Evolutionary conservation across 768 basidiomycete genomes (phyloP), one percentile per base, ranked within the genome.

Genomic region (Rhodosporidiobolus odoratus): DNA sequence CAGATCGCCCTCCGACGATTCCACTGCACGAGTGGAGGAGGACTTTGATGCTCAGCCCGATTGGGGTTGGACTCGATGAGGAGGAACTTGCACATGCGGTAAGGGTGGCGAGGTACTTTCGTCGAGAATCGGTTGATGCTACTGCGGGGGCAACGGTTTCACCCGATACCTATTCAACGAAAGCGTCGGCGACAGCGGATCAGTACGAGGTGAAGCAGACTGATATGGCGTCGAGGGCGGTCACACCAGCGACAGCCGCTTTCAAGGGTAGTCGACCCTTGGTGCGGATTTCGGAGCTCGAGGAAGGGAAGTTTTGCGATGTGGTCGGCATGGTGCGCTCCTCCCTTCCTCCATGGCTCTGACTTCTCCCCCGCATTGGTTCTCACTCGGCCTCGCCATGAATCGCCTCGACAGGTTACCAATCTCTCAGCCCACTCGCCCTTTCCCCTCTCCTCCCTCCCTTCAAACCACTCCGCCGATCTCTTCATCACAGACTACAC

Each of bases 401-500:
- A 50, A 9, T 32, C 52, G 9, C 12, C 52, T n/a, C n/a, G n/a
- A 12, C 45, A 69, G 53, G 40, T 69, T 23, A 58, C 47, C 38
- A 45, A 50, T 15, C 35, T 41, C 38, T 38, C 43, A 45, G 43
- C 27, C 34, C 34, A 10, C 13, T 40, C 43, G 30, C 2, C 2
- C 27, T 37, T 19, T 43, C 4, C 57, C 48, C 16, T 53, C 40
- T 13, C 3, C 25, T 34, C 50, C 17, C 35, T 50, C 38, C 47
- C 65, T 4, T 41, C 65, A 7, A 59, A 58, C 21, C 30, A 10
- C 40, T 41, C 45, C 30, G 32, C 47, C 17, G 23, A 41, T 10
- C 62, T 69, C 52, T 65, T 45, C 43, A 10, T 69, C 8, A 69
- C 68, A 25, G 68, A 69, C 50, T 69, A 65, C 52, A 69, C 68